phyloP scores from a whole-genome alignment of 768 basidiomycete species.

The Russula sp. region DNA sequence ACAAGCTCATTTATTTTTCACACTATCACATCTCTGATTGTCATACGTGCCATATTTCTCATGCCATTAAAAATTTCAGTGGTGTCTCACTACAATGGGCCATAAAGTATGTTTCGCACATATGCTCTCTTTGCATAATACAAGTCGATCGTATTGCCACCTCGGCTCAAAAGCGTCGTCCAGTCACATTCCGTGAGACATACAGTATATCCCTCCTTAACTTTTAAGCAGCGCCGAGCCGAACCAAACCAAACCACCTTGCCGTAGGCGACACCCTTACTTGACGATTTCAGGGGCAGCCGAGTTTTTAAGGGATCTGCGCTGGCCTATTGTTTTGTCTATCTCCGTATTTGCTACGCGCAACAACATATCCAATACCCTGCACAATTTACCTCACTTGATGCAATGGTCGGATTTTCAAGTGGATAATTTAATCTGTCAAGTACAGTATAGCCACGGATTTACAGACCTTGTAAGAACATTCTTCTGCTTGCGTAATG shows the following conservation, averaged over 20 bases:
- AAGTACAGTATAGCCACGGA: background rate
- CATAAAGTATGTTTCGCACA: background rate
- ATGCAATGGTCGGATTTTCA: background rate
- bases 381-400: background rate
- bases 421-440: background rate
- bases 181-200: conserved; percentile 6
- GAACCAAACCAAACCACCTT: background rate
- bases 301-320: background rate
- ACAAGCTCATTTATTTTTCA: conserved; percentile 12
- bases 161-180: background rate
- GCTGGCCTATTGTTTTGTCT: background rate
- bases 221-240: background rate
- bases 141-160: background rate
- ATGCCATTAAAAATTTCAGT: conserved; percentile 4
- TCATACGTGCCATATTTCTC: background rate
- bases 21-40: conserved; percentile 7
- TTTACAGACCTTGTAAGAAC: background rate
- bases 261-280: background rate
- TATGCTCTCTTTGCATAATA: background rate
- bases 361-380: background rate
- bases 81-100: background rate
- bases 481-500: background rate
- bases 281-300: background rate
- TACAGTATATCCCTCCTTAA: background rate
- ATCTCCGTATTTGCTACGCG: background rate